phyloP scores from a whole-genome alignment of 2,329 filamentous ascomycete genomes.

The Calonectria henricotiae region DNA sequence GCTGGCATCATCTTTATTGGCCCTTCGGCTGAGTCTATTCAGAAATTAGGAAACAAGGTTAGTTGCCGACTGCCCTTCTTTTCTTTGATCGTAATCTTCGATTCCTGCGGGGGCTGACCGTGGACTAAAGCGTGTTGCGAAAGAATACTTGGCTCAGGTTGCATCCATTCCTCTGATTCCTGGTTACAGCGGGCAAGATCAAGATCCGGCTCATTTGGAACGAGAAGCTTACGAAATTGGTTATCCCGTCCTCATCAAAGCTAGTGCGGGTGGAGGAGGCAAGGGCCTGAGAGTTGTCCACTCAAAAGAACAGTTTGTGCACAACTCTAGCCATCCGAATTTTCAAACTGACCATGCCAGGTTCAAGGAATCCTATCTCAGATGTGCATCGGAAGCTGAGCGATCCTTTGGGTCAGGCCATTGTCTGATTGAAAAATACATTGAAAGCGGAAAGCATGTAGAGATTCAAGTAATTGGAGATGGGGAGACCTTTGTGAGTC shows the following conservation, averaged over 20 bases:
- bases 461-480: conserved; percentile 66
- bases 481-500: conserved; percentile 56
- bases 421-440: conserved; percentile 59
- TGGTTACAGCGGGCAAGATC: conserved; percentile 11
- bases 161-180: conserved; percentile 36
- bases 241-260: conserved; percentile 63
- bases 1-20: conserved; percentile 73
- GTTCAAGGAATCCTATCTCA: conserved; percentile 32
- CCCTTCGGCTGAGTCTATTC: conserved; percentile 65
- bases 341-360: conserved; percentile 37
- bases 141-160: not conserved
- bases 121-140: not conserved
- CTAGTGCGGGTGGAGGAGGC: conserved; percentile 62
- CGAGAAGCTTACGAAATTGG: conserved; percentile 43
- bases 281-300: conserved; percentile 57
- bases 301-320: conserved; percentile 6
- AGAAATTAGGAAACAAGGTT: conserved; percentile 44
- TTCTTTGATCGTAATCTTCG: conserved; percentile 31
- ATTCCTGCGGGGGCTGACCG: not conserved
- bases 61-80: conserved; percentile 34
- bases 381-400: conserved; percentile 57
- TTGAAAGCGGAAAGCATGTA: conserved; percentile 60
- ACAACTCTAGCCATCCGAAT: not conserved
- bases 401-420: conserved; percentile 58
- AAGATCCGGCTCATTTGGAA: conserved; percentile 24